Evolutionary conservation across 257 asterid species (phyloP).

Genomic region (Apocynum venetum): DNA sequence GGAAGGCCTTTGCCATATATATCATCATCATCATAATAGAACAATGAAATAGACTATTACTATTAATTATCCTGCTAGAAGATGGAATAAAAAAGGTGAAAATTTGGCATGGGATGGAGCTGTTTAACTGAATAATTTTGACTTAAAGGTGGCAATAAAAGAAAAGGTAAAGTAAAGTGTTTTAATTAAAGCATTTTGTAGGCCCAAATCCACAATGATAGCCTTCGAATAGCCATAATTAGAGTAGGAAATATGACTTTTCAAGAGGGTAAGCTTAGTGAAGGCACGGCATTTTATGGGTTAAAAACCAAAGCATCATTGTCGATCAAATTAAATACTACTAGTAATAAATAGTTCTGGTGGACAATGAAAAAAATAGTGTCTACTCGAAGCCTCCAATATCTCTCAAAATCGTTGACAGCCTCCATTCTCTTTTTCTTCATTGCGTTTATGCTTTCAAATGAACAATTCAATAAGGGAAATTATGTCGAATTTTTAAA

Average conservation of each 20-base stretch:
- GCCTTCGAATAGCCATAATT: conserved; percentile 30
- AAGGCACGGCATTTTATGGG: not conserved
- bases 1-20: not conserved
- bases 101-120: conserved; percentile 15
- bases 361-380: too few species aligned
- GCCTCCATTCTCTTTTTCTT: too few species aligned
- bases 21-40: not conserved
- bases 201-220: conserved; percentile 35
- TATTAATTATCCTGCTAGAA: not conserved
- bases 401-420: too few species aligned
- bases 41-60: not conserved
- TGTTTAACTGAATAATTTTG: conserved; percentile 49
- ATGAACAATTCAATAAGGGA: too few species aligned
- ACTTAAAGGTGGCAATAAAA: conserved; percentile 33
- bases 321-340: not conserved
- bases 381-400: too few species aligned
- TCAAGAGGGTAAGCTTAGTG: not conserved
- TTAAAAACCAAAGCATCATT: not conserved
- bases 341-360: too few species aligned
- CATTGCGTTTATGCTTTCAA: too few species aligned
- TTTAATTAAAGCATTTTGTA: conserved; percentile 33
- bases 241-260: conserved; percentile 2
- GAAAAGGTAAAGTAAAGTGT: conserved; percentile 28
- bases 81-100: not conserved
- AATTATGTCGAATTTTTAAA: too few species aligned